These are phyloP conservation scores for Asterophora parasitica DNA, from an alignment of 768 basidiomycete genomes.

Conservation along the genomic window DNA sequence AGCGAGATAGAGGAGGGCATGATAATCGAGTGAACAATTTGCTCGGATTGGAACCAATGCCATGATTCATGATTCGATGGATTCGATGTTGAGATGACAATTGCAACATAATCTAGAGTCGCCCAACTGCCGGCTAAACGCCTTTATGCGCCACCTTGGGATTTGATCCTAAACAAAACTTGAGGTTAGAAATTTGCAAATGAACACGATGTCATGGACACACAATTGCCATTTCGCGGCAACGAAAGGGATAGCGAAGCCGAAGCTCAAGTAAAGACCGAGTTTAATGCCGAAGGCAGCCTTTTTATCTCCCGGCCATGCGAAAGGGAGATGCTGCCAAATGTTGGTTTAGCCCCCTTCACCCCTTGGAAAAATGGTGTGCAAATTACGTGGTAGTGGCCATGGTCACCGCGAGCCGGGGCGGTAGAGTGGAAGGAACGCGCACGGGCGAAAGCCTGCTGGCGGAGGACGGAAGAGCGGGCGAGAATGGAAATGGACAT, in stretches of 20 bases:
- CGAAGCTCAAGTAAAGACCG: conserved; percentile 40
- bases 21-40: conserved; percentile 11
- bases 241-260: conserved; percentile 65
- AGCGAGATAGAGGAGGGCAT: conserved; percentile 17
- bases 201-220: neutral
- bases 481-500: conserved; percentile 41
- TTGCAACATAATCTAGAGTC: neutral
- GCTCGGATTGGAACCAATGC: neutral
- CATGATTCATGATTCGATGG: neutral
- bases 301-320: conserved; percentile 47
- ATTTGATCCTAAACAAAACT: conserved; percentile 37
- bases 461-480: conserved; percentile 36
- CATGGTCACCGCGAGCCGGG: conserved; percentile 43
- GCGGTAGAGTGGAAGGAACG: conserved; percentile 37
- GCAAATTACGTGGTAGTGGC: conserved; percentile 51
- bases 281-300: conserved; percentile 47
- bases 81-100: neutral
- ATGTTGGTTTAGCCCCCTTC: conserved; percentile 7
- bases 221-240: conserved; percentile 64
- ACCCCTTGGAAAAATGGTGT: conserved; percentile 1
- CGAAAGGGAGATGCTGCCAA: conserved; percentile 52
- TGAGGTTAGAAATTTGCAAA: neutral
- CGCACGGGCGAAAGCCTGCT: conserved; percentile 29
- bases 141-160: conserved; percentile 20
- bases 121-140: neutral